Conservation (phyloP, 805 yeast species). For the Saccharomycopsis sp. region DNA sequence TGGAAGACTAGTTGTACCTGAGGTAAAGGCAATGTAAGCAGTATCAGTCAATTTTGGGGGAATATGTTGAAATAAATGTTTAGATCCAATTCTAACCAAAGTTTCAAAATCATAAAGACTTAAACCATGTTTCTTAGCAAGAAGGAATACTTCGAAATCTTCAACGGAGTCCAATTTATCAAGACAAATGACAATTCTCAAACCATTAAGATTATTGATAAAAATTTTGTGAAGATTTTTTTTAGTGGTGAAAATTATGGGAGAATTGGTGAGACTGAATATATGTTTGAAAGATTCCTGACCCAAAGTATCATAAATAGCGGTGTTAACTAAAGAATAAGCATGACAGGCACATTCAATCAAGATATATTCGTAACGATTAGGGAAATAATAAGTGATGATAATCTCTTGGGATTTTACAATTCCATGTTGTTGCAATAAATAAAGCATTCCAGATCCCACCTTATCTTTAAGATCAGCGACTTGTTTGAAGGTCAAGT, state of each 20-base stretch:
- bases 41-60: slow-evolving; percentile 43
- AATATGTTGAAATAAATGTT: slow-evolving; percentile 31
- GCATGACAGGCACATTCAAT: slow-evolving; percentile 57
- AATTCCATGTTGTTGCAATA: slow-evolving; percentile 16
- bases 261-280: slow-evolving; percentile 49
- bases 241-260: slow-evolving; percentile 44
- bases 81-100: slow-evolving; percentile 29
- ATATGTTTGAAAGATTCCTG: slow-evolving; percentile 54
- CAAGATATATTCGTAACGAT: slow-evolving; percentile 59
- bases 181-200: slow-evolving; percentile 33
- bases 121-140: slow-evolving; percentile 23
- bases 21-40: slow-evolving; percentile 61
- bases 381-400: slow-evolving; percentile 44
- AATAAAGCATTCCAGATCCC: slow-evolving; percentile 20
- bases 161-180: slow-evolving; percentile 32
- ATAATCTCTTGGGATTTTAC: too few species aligned
- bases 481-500: slow-evolving; percentile 1
- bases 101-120: slow-evolving; percentile 27
- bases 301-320: slow-evolving; percentile 48
- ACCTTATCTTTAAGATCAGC: slow-evolving; percentile 18
- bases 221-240: slow-evolving; percentile 40
- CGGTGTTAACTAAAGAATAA: slow-evolving; percentile 43
- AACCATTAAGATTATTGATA: slow-evolving; percentile 26
- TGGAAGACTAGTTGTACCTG: slow-evolving; percentile 69
- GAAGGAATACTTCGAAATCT: slow-evolving; percentile 25